Evolutionary conservation across 1,284 basidiomycete genomes (phyloP), one percentile per base, ranked within the genome.

Genomic region (Cystobasidium sp.): DNA sequence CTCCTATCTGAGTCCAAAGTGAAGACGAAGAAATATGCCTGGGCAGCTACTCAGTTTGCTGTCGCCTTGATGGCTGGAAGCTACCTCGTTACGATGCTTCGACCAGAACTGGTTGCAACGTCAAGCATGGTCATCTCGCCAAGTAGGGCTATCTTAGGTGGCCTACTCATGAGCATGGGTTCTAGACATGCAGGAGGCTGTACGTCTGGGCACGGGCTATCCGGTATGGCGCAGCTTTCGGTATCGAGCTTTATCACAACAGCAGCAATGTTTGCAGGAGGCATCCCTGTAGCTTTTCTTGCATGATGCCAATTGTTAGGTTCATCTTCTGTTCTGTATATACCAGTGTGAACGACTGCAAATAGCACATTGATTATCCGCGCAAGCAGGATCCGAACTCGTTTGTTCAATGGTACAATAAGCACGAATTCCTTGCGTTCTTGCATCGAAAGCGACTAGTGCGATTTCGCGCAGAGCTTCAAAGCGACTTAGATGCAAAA

Each of bases 261-360:
- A n/a, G 69, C 61, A 43, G 61, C 59, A 1, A 71, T 71, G 59
- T 64, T 71, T 41, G 69, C 22, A 16, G 58, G 43, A 14, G 69
- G 69, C 31, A 71, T 71, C 6, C 47, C 39, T n/a, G 24, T 53
- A 8, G 53, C 68, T 8, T 20, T 56, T 1, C 16, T 70, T 6
- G 44, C 47, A 44, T 49, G 31, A 53, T 20, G 8, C 18, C 20
- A 6, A 65, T 24, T 44, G 12, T 14, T 31, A 31, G 31, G 5
- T 31, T 31, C 31, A 31, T 31, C 31, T 31, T 31, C 31, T 31
- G 31, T 31, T 31, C 31, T 31, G 31, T 31, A 31, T 2, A 31
- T 31, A 31, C 31, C 31, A 31, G 31, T 31, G 31, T 31, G 31
- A 31, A 31, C 31, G 31, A 31, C 5, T 31, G 31, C 31, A 31